A percentile compares a stretch with the other conserved stretches of the same genome.
These are phyloP conservation scores for Ogataea wickerhamii DNA, from an alignment of 805 yeast genomes.

Conservation along the genomic window DNA sequence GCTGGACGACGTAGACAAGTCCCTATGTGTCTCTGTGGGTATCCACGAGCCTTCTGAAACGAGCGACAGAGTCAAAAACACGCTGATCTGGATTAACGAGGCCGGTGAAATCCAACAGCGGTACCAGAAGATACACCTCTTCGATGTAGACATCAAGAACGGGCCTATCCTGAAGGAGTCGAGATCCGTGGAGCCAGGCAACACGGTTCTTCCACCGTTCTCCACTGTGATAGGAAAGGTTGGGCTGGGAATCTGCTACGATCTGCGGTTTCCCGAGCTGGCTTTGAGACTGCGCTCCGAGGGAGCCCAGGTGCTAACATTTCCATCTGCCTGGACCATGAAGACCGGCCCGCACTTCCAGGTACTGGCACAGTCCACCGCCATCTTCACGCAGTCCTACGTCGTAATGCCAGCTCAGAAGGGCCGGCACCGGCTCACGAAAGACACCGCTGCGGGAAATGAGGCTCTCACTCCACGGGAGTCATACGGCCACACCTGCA, in stretches of 20 bases:
- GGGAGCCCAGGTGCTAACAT: conserved; percentile 78
- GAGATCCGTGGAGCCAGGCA: conserved; percentile 78
- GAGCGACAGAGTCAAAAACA: conserved; percentile 57
- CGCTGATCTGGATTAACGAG: conserved; percentile 65
- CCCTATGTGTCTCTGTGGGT: conserved; percentile 74
- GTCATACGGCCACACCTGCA: conserved; percentile 83
- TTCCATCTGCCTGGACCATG: conserved; percentile 90
- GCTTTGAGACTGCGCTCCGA: conserved; percentile 56
- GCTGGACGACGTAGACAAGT: conserved; percentile 36
- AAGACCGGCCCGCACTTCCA: conserved; percentile 95
- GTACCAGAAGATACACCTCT: conserved; percentile 84
- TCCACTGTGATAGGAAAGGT: conserved; percentile 57
- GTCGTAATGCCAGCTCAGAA: conserved; percentile 88
- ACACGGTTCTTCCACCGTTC: conserved; percentile 48
- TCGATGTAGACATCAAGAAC: conserved; percentile 78
- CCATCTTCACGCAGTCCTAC: conserved; percentile 82
- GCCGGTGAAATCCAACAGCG: conserved; percentile 61
- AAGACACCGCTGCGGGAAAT: conserved; percentile 20
- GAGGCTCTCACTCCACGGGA: conserved; percentile 47
- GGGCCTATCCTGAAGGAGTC: conserved; percentile 83
- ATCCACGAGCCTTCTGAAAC: conserved; percentile 72
- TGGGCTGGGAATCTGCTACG: conserved; percentile 80
- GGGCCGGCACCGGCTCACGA: conserved; percentile 61
- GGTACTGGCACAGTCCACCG: conserved; percentile 72
- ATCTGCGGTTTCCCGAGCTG: conserved; percentile 81